These are phyloP conservation scores for Dipteronia dyeriana DNA, from an alignment of 345 rosid species.

Conservation along the genomic window DNA sequence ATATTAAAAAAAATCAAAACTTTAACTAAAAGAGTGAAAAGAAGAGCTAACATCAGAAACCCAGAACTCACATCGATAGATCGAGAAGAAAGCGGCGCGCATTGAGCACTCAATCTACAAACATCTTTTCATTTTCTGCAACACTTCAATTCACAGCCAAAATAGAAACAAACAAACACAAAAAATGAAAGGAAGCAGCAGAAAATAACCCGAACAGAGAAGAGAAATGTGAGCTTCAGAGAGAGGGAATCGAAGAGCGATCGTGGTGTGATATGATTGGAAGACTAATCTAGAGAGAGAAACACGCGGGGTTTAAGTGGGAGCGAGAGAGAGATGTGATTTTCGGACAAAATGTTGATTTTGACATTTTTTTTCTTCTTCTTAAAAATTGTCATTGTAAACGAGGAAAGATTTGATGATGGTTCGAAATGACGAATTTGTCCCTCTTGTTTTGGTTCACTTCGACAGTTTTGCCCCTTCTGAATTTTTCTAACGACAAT, in stretches of 20 bases:
- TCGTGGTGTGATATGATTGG: constrained; percentile 31
- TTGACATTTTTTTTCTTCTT: constrained; percentile 27
- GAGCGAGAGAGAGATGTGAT: neutral
- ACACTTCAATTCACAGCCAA: neutral
- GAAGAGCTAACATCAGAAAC: neutral
- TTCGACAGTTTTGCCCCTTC: neutral
- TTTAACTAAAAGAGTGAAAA: neutral
- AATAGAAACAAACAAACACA: neutral
- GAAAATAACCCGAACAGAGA: constrained; percentile 10
- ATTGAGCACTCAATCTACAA: constrained; percentile 8
- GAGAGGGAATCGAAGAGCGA: constrained; percentile 11
- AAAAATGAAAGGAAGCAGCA: neutral
- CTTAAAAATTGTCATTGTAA: constrained; percentile 21
- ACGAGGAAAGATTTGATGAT: neutral
- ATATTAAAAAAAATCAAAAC: neutral
- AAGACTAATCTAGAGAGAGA: constrained; percentile 28
- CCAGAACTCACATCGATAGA: constrained; percentile 36
- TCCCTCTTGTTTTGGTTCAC: neutral
- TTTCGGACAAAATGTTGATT: constrained; percentile 22
- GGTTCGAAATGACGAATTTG: neutral
- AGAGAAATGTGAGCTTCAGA: constrained; percentile 14
- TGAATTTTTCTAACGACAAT: neutral
- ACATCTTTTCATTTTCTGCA: constrained; percentile 1
- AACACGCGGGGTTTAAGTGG: constrained; percentile 12
- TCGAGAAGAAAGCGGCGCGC: constrained; percentile 28